Conservation (phyloP, 2,329 filamentous ascomycete species). For the Ophiocordyceps camponoti-leonardi region DNA sequence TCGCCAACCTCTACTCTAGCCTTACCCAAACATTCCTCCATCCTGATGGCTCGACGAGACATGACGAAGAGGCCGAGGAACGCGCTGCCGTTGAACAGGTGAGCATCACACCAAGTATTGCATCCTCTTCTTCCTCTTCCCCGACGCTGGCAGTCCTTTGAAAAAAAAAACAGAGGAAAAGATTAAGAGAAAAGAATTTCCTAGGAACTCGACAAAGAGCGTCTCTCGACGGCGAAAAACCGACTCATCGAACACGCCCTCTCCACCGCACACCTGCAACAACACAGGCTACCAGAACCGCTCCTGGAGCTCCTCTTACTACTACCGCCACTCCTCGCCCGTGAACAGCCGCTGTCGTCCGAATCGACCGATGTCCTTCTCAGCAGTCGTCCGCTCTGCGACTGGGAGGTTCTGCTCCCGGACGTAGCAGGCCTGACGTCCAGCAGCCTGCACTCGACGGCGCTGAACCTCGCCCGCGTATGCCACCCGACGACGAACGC, state of each 20-base stretch:
- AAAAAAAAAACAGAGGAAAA: too few relatives aligned
- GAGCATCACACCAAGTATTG: conserved; percentile 1
- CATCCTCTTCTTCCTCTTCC: not conserved
- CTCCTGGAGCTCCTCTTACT: conserved; percentile 37
- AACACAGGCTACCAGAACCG: conserved; percentile 19
- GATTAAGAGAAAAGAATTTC: too few relatives aligned
- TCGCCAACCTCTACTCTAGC: conserved; percentile 38
- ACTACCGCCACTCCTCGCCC: conserved; percentile 29
- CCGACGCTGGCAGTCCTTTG: not conserved
- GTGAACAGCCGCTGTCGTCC: conserved; percentile 16
- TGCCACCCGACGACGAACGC: conserved; percentile 31
- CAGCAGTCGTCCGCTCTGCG: conserved; percentile 28
- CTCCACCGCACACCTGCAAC: conserved; percentile 17
- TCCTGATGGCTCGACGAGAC: conserved; percentile 37
- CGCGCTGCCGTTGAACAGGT: conserved; percentile 32
- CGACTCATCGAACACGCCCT: conserved; percentile 35
- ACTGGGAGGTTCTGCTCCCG: conserved; percentile 29
- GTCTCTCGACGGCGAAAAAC: conserved; percentile 28
- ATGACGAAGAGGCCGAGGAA: conserved; percentile 30
- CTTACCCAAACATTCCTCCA: conserved; percentile 37
- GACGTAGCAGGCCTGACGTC: conserved; percentile 29
- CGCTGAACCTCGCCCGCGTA: conserved; percentile 29
- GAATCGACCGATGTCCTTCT: conserved; percentile 26
- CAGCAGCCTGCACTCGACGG: conserved; percentile 28
- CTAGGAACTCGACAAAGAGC: conserved; percentile 31